Evolutionary conservation across 306 rosid species (phyloP), one percentile per base, ranked within the genome.

Genomic region (Dalbergia cochinchinensis): DNA sequence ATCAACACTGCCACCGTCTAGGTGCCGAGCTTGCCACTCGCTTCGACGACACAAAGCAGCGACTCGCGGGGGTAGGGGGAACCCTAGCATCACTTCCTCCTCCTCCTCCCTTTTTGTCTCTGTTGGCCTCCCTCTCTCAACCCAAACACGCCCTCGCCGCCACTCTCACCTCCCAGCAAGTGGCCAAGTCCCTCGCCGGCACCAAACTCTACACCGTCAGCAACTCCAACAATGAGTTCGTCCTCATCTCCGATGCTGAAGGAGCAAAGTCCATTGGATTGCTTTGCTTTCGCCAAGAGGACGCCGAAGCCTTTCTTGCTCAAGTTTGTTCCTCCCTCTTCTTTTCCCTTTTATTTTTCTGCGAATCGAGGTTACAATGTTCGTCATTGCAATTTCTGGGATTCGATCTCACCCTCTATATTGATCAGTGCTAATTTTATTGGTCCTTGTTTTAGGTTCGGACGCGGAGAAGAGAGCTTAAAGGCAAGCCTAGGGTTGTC

Each of bases 251-350:
- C 55, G 96, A 93, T 69, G 85, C 92, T 37, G 85, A 86, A 34
- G 96, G 91, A 19, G 85, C 82, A 50, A 95, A 90, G 89, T 95
- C 99, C 22, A 90, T 95, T 69, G 94, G 96, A 13, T 81, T 95
- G 79, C 98, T 95, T 10, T 95, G 99, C 88, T 95, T 93, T 81
- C 98, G 97, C 74, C 92, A 87, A 65, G 97, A 94, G 79, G 98
- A 94, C 61, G 98, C 97, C 19, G 92, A 94, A 80, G 88, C 97
- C 45, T 91, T 92, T 79, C 95, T 94, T 47, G 92, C 98, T 81
- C 97, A 94, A 74, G 97, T 94, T 66, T 74, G 80, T 37, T 42
- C 62, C 31, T 65, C 10, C 11, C 31, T 50, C 15, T 19, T 6
- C 16, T 37, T 34, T 10, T 15, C 13, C 4, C 11, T 42, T 48